Percentiles rank a stretch among this genome's conserved stretches.
phyloP scores from a whole-genome alignment of 257 asterid species.

The Lycium barbarum region DNA sequence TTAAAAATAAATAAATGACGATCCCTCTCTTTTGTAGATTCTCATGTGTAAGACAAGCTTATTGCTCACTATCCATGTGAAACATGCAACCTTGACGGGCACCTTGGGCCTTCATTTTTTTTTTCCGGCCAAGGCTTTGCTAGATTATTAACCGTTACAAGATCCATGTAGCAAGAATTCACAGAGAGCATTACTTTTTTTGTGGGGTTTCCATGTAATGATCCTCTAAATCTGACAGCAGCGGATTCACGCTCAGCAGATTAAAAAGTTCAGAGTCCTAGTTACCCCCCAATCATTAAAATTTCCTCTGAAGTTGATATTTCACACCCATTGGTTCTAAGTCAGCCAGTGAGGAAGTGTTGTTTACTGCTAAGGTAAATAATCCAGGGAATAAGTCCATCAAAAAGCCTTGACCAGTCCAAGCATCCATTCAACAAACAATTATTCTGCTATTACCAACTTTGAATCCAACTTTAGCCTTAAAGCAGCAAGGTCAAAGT shows the following conservation, averaged over 20 bases:
- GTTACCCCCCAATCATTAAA: background rate
- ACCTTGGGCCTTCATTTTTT: background rate
- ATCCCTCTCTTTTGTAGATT: background rate
- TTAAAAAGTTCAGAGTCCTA: background rate
- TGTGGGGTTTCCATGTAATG: background rate
- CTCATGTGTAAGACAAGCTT: background rate
- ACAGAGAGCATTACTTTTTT: background rate
- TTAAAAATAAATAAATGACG: too few species aligned
- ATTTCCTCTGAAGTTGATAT: background rate
- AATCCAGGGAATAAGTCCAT: background rate
- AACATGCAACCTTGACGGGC: background rate
- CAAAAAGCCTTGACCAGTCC: background rate
- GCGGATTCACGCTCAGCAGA: background rate
- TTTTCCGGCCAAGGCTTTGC: background rate
- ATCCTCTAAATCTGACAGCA: background rate
- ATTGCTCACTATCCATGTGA: background rate
- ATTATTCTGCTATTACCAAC: constrained; percentile 1
- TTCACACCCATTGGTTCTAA: background rate
- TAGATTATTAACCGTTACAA: background rate
- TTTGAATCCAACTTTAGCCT: background rate
- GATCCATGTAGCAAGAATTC: constrained; percentile 6
- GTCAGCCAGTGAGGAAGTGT: background rate
- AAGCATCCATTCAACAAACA: background rate
- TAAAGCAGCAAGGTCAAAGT: background rate
- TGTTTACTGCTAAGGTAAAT: background rate